phyloP scores from a whole-genome alignment of 345 rosid species.

The Gossypium thurberi region DNA sequence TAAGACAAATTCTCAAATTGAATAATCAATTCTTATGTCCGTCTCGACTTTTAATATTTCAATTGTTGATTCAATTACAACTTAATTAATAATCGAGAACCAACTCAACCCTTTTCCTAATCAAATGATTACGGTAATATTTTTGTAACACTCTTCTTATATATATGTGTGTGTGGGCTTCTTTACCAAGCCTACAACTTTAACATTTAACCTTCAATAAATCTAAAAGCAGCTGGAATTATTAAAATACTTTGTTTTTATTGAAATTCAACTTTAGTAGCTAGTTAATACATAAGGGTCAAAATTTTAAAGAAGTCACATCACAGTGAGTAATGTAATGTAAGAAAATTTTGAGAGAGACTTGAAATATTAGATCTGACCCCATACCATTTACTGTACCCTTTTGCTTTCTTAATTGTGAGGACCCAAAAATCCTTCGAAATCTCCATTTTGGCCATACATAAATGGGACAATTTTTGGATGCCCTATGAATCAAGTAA shows the following conservation, averaged over 20 bases:
- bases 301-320: slow-evolving; percentile 5
- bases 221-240: background rate
- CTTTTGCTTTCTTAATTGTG: background rate
- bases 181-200: no score
- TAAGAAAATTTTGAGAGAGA: background rate
- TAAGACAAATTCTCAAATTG: no score
- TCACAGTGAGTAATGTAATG: slow-evolving; percentile 1
- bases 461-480: background rate
- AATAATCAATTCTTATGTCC: no score
- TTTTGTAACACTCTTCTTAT: no score
- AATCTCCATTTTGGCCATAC: background rate
- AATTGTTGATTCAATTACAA: no score
- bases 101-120: no score
- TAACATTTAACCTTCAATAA: background rate
- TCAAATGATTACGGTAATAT: no score
- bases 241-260: background rate
- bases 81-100: no score
- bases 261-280: background rate
- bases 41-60: no score
- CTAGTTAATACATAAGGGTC: background rate
- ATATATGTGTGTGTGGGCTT: no score
- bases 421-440: slow-evolving; percentile 9
- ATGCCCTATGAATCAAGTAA: slow-evolving; percentile 15
- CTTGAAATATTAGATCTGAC: slow-evolving; percentile 5
- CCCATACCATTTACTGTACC: slow-evolving; percentile 10